A percentile compares a stretch with the other conserved stretches of the same genome.
Evolutionary conservation across 306 rosid genomes (phyloP).

Genomic region (Lotus japonicus): DNA sequence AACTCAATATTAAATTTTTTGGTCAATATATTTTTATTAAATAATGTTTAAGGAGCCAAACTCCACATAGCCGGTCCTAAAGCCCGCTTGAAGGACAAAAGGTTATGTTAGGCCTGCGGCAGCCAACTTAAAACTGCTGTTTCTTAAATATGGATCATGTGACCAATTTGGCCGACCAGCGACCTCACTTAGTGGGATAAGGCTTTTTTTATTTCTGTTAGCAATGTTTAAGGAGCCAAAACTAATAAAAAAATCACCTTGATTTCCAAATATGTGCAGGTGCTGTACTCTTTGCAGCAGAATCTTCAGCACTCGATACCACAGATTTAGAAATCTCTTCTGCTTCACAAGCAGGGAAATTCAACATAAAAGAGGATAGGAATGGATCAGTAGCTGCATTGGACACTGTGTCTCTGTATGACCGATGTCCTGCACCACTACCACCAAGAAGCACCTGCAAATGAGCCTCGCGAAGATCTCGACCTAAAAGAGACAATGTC

Average conservation of each 20-base stretch:
- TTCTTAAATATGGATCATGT: too few species aligned
- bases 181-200: too few species aligned
- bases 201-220: too few species aligned
- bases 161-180: too few species aligned
- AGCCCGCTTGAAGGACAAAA: too few species aligned
- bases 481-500: conserved; percentile 54
- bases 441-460: conserved; percentile 83
- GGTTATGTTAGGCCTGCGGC: too few species aligned
- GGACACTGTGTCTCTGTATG: conserved; percentile 46
- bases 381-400: conserved; percentile 75
- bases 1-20: neutral
- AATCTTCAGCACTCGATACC: conserved; percentile 52
- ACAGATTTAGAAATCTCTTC: conserved; percentile 92
- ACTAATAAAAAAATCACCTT: conserved; percentile 45
- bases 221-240: neutral
- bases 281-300: conserved; percentile 40
- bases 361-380: conserved; percentile 79
- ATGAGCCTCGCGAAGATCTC: conserved; percentile 98
- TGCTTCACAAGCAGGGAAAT: conserved; percentile 75
- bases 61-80: too few species aligned
- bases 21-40: neutral
- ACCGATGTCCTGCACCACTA: conserved; percentile 43
- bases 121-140: too few species aligned
- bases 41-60: neutral
- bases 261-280: conserved; percentile 81